phyloP scores from a whole-genome alignment of 805 yeast genomes.

The Ogataea philodendri region DNA sequence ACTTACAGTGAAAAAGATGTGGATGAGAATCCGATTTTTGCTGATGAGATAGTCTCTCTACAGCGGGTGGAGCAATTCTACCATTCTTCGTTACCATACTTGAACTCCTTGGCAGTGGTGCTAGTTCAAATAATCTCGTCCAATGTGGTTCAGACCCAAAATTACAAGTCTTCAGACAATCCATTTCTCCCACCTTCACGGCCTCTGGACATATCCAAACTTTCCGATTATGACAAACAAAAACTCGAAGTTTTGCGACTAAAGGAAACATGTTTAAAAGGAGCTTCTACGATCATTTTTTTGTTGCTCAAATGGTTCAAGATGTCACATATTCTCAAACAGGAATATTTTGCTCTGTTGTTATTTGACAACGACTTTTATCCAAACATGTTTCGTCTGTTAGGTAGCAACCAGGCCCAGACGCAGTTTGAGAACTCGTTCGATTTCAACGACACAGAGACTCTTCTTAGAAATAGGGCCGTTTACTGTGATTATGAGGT shows the following conservation, averaged over 20 bases:
- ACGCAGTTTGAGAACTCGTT: constrained; percentile 26
- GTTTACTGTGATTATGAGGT: constrained; percentile 34
- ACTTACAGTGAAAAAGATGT: constrained; percentile 29
- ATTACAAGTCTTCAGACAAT: constrained; percentile 20
- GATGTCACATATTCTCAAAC: constrained; percentile 71
- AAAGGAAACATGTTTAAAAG: constrained; percentile 63
- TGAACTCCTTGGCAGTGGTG: constrained; percentile 64
- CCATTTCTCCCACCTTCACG: constrained; percentile 15
- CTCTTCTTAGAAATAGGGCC: constrained; percentile 28
- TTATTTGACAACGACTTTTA: constrained; percentile 71
- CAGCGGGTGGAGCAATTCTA: constrained; percentile 63
- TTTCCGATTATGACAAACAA: constrained; percentile 32
- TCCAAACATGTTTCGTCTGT: constrained; percentile 34
- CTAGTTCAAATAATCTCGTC: constrained; percentile 61
- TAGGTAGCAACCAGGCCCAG: constrained; percentile 31
- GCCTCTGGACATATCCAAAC: constrained; percentile 18
- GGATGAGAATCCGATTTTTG: constrained; percentile 36
- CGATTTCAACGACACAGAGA: constrained; percentile 29
- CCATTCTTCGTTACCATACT: constrained; percentile 45
- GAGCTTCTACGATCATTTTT: constrained; percentile 51
- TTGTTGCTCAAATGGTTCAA: constrained; percentile 75
- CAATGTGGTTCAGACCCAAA: constrained; percentile 34
- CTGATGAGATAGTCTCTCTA: constrained; percentile 41
- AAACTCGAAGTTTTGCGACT: constrained; percentile 54
- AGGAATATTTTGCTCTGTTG: constrained; percentile 67